phyloP scores from a whole-genome alignment of 2,329 filamentous ascomycete genomes.

The Scytalidium lignicola region DNA sequence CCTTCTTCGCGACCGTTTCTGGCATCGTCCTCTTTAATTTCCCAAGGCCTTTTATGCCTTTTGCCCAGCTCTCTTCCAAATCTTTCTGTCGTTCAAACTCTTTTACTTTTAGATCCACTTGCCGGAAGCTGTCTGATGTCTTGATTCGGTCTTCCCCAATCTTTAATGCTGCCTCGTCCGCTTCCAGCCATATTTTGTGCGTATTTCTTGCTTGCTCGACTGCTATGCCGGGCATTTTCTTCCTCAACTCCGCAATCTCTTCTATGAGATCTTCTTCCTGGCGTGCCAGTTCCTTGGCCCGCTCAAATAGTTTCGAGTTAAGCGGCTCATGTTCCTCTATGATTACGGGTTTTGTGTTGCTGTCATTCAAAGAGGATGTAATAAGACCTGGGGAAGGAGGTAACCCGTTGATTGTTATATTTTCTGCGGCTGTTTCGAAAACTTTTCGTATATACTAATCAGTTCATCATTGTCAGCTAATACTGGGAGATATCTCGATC shows the following conservation, averaged over 20 bases:
- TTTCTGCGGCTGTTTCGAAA: constrained; percentile 52
- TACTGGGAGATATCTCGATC: background rate
- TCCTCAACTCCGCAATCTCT: constrained; percentile 47
- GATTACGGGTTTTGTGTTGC: constrained; percentile 20
- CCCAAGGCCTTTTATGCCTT: constrained; percentile 45
- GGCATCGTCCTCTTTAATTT: constrained; percentile 56
- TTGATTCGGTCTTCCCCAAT: constrained; percentile 8
- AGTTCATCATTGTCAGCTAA: background rate
- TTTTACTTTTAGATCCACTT: constrained; percentile 24
- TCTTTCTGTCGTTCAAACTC: constrained; percentile 40
- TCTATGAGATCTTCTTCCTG: constrained; percentile 60
- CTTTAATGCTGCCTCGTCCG: constrained; percentile 11
- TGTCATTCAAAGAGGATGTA: constrained; percentile 13
- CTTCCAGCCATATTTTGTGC: constrained; percentile 12
- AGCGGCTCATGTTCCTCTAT: constrained; percentile 51
- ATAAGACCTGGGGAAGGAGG: constrained; percentile 38
- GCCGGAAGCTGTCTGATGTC: constrained; percentile 6
- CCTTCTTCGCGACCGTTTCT: constrained; percentile 58
- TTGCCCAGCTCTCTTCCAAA: constrained; percentile 42
- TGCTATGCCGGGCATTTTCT: constrained; percentile 8
- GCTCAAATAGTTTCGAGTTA: constrained; percentile 52
- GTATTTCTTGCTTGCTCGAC: constrained; percentile 14
- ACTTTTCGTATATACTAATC: constrained; percentile 56
- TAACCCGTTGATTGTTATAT: constrained; percentile 58
- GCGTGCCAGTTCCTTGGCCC: constrained; percentile 54